These are phyloP conservation scores for Clausena lansium DNA, from an alignment of 345 rosid species.

Conservation along the genomic window DNA sequence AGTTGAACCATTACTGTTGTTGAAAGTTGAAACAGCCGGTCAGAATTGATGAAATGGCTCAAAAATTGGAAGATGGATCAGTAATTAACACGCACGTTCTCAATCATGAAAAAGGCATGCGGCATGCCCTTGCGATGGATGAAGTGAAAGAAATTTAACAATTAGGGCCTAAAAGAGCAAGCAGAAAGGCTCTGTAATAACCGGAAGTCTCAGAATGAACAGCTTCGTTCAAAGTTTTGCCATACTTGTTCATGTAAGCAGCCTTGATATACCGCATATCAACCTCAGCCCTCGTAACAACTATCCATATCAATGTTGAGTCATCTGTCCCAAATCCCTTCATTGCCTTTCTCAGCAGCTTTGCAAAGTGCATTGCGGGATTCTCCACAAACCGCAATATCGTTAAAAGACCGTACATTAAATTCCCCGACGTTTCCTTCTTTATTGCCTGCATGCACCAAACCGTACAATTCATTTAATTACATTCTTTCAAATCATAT, in stretches of 20 bases:
- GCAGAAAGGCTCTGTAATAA: conserved; percentile 52
- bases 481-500: too few species aligned
- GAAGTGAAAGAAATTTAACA: neutral
- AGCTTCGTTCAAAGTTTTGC: conserved; percentile 43
- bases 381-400: conserved; percentile 57
- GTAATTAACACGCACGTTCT: too few species aligned
- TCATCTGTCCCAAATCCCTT: conserved; percentile 65
- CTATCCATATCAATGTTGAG: conserved; percentile 46
- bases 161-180: conserved; percentile 49
- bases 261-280: conserved; percentile 52
- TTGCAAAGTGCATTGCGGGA: conserved; percentile 52
- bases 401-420: conserved; percentile 47
- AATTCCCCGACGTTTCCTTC: conserved; percentile 47
- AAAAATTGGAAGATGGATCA: too few species aligned
- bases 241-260: conserved; percentile 33
- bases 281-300: conserved; percentile 54
- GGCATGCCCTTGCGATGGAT: too few species aligned
- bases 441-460: conserved; percentile 41
- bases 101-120: too few species aligned
- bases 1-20: too few species aligned
- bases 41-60: too few species aligned
- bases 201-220: conserved; percentile 63
- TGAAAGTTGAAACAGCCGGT: too few species aligned
- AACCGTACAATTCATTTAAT: too few species aligned
- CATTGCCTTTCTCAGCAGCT: conserved; percentile 53